Percentiles rank a stretch among this genome's conserved stretches.
These are phyloP conservation scores for Aspergillus funiculosus DNA, from an alignment of 495 filamentous ascomycete species.

Conservation along the genomic window DNA sequence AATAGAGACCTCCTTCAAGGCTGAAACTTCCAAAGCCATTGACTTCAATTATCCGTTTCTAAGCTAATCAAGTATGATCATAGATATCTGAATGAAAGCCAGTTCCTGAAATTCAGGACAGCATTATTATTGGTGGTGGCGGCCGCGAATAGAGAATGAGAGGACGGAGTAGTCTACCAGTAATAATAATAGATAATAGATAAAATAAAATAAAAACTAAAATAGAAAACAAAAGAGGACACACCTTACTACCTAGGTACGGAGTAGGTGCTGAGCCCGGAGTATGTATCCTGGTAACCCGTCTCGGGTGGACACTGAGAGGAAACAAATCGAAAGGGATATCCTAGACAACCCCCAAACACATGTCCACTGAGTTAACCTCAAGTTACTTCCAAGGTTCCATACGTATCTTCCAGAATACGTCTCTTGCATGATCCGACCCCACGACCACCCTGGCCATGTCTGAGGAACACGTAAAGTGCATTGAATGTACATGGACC, in stretches of 20 bases:
- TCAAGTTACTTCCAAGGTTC: background rate
- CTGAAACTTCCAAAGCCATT: background rate
- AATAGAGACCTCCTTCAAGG: too few species aligned
- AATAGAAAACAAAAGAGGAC: background rate
- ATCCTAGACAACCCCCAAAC: background rate
- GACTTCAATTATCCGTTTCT: background rate
- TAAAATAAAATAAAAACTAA: background rate
- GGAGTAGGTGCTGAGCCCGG: too few species aligned
- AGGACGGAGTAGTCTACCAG: too few species aligned
- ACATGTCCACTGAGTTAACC: constrained; percentile 7
- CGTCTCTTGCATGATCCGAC: background rate
- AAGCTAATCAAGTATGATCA: constrained; percentile 5
- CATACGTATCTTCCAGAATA: constrained; percentile 7
- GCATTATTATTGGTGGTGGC: constrained; percentile 5
- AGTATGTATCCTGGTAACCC: too few species aligned
- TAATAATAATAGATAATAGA: too few species aligned
- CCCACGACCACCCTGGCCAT: background rate
- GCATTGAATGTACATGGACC: background rate
- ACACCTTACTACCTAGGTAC: too few species aligned
- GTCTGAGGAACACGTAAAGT: background rate
- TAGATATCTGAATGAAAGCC: constrained; percentile 3
- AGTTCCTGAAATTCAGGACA: constrained; percentile 9
- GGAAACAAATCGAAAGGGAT: background rate
- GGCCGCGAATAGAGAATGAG: constrained; percentile 1
- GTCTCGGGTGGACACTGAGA: background rate